Percentiles rank a stretch among this genome's conserved stretches.
These are phyloP conservation scores for Alternaria rosae DNA, from an alignment of 2,329 filamentous ascomycete species.

Conservation along the genomic window DNA sequence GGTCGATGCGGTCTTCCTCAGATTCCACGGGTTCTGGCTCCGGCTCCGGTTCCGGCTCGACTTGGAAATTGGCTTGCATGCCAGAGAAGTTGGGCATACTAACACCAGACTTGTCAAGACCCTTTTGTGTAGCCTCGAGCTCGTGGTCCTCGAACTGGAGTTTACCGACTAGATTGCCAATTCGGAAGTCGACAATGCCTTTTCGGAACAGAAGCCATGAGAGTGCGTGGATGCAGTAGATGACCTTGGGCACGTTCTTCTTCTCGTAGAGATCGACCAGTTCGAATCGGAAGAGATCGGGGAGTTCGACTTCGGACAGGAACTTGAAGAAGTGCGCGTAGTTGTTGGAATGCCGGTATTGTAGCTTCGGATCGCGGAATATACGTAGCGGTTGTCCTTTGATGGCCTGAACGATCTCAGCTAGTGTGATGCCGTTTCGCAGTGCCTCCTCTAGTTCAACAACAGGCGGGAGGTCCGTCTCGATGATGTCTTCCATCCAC, in stretches of 20 bases:
- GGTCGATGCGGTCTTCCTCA: slow-evolving; percentile 85
- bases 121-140: slow-evolving; percentile 94
- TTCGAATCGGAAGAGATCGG: slow-evolving; percentile 96
- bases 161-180: slow-evolving; percentile 95
- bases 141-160: slow-evolving; percentile 98
- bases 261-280: slow-evolving; percentile 98
- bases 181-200: slow-evolving; percentile 92
- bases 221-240: slow-evolving; percentile 96
- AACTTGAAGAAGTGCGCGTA: slow-evolving; percentile 96
- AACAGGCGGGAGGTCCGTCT: slow-evolving; percentile 86
- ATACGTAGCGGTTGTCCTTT: slow-evolving; percentile 79
- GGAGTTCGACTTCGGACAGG: slow-evolving; percentile 87
- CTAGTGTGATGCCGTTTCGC: slow-evolving; percentile 90
- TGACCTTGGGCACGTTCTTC: slow-evolving; percentile 99
- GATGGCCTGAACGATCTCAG: slow-evolving; percentile 90
- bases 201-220: slow-evolving; percentile 98
- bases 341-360: slow-evolving; percentile 97
- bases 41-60: slow-evolving; percentile 81
- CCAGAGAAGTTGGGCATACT: slow-evolving; percentile 98
- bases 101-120: slow-evolving; percentile 91
- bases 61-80: slow-evolving; percentile 94
- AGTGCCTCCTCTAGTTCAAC: slow-evolving; percentile 92
- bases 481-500: slow-evolving; percentile 95
- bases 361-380: slow-evolving; percentile 83
- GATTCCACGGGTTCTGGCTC: slow-evolving; percentile 80